A percentile compares a stretch with the other conserved stretches of the same genome.
Conservation (phyloP, 768 basidiomycete species). For the Leccinum obscurum region DNA sequence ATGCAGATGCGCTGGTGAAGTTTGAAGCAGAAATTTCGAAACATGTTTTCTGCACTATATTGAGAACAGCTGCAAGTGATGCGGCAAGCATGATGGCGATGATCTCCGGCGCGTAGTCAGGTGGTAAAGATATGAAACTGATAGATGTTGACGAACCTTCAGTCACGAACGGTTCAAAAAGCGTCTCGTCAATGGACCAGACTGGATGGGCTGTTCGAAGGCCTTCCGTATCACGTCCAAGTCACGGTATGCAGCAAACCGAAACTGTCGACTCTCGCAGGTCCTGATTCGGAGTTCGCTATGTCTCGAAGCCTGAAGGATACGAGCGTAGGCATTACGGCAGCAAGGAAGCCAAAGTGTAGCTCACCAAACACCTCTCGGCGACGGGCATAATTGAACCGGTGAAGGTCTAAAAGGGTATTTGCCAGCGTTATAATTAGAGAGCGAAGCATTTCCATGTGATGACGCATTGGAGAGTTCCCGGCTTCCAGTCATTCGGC, state of each 20-base stretch:
- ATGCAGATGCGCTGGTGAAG: background rate
- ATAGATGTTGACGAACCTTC: too few species aligned
- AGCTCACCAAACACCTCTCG: conserved; percentile 66
- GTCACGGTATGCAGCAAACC: conserved; percentile 74
- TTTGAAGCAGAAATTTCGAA: too few species aligned
- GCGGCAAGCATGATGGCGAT: too few species aligned
- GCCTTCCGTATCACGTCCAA: conserved; percentile 67
- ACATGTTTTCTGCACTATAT: too few species aligned
- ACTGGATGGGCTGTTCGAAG: conserved; percentile 57
- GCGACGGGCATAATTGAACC: conserved; percentile 60
- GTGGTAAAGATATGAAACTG: too few species aligned
- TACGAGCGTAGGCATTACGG: conserved; percentile 67
- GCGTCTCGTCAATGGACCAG: too few species aligned
- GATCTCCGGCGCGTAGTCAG: too few species aligned
- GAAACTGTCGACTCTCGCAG: conserved; percentile 66
- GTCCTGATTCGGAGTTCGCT: conserved; percentile 56
- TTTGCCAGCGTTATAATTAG: conserved; percentile 33
- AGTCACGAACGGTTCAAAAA: too few species aligned
- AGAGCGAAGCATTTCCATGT: too few species aligned
- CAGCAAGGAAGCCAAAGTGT: conserved; percentile 63
- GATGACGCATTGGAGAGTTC: too few species aligned
- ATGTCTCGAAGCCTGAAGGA: conserved; percentile 62
- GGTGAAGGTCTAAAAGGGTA: conserved; percentile 65
- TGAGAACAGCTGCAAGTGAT: too few species aligned
- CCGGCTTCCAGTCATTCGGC: too few species aligned